Evolutionary conservation across 1,139 yeast genomes (phyloP).

Genomic region (Wickerhamomyces sp.): DNA sequence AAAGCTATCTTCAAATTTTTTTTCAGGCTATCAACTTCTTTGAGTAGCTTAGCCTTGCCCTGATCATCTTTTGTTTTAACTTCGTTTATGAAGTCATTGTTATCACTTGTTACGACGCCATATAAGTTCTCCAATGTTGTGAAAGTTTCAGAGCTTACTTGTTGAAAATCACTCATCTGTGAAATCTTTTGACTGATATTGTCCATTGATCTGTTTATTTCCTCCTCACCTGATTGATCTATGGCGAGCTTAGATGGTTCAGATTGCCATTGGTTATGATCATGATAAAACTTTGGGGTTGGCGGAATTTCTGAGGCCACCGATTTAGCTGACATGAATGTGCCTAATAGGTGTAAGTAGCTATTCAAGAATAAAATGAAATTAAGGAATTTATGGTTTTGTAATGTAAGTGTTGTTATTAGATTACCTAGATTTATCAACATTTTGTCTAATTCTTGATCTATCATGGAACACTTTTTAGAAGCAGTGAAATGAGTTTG

Average conservation of each 20-base stretch:
- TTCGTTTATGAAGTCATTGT: neutral
- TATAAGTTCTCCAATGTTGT: conserved; percentile 12
- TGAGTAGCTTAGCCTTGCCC: conserved; percentile 28
- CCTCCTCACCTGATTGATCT: neutral
- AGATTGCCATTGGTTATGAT: neutral
- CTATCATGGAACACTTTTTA: conserved; percentile 15
- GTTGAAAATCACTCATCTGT: conserved; percentile 23
- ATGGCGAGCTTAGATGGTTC: neutral
- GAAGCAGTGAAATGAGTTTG: neutral
- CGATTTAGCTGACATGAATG: neutral
- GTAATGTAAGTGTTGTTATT: conserved; percentile 37
- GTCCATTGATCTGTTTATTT: neutral
- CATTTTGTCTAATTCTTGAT: conserved; percentile 36
- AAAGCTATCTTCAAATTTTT: conserved; percentile 43
- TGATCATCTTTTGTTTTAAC: conserved; percentile 1
- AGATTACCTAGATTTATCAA: conserved; percentile 37
- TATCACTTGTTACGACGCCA: conserved; percentile 10
- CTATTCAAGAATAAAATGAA: conserved; percentile 32
- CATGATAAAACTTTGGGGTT: conserved; percentile 13
- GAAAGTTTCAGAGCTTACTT: conserved; percentile 8
- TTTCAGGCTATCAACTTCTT: conserved; percentile 35
- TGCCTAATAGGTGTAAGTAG: conserved; percentile 22
- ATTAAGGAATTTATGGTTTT: conserved; percentile 36
- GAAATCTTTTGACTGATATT: conserved; percentile 6
- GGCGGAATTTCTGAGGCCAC: conserved; percentile 7